Evolutionary conservation across 371 early-diverging fungal species (phyloP).

Genomic region (Chytridium lagenaria): DNA sequence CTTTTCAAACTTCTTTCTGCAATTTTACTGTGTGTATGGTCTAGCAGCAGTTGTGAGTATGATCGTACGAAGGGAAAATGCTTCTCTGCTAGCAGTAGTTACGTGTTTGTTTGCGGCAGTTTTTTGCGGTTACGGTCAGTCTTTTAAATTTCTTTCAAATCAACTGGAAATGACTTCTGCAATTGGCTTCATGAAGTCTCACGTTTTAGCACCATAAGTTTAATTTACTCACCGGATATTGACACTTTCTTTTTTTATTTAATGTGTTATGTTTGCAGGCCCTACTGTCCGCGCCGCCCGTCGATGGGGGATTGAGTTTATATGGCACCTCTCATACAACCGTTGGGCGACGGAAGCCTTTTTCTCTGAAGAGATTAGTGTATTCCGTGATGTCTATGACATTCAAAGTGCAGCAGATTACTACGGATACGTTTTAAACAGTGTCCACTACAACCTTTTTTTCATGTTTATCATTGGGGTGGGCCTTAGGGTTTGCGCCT

Average conservation of each 20-base stretch:
- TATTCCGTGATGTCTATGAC: constrained; percentile 16
- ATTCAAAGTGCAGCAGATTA: background rate
- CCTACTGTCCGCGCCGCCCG: constrained; percentile 37
- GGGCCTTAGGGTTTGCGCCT: constrained; percentile 44
- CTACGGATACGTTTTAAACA: constrained; percentile 47
- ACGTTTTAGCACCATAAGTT: too few relatives aligned
- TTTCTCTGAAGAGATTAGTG: constrained; percentile 6
- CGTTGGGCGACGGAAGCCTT: constrained; percentile 45
- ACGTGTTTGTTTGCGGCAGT: constrained; percentile 44
- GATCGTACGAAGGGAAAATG: constrained; percentile 46
- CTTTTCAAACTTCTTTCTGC: constrained; percentile 43
- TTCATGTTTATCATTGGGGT: constrained; percentile 42
- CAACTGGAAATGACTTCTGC: background rate
- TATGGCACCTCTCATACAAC: constrained; percentile 45
- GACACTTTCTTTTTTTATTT: too few relatives aligned
- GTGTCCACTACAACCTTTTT: constrained; percentile 35
- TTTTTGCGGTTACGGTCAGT: constrained; percentile 46
- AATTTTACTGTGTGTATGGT: constrained; percentile 55
- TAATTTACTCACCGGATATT: too few relatives aligned
- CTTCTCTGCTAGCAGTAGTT: constrained; percentile 47
- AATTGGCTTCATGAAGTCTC: too few relatives aligned
- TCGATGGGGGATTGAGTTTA: constrained; percentile 38
- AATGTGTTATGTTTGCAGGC: too few relatives aligned
- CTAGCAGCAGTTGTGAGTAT: constrained; percentile 41
- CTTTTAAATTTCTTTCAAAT: background rate